Conservation (phyloP, 2,329 filamentous ascomycete species). For the Stachybotrys elegans region DNA sequence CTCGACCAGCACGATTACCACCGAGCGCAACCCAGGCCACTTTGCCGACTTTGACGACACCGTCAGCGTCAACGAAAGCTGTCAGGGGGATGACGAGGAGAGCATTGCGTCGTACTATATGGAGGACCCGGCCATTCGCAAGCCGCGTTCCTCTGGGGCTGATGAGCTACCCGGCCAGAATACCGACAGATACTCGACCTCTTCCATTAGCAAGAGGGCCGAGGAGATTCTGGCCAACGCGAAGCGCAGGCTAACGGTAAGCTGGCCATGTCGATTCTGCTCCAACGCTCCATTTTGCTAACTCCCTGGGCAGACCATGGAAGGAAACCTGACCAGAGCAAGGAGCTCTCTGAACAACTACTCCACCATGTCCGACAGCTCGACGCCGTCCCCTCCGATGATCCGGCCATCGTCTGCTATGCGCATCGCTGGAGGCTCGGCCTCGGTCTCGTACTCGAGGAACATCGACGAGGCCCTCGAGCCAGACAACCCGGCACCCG, state of each 20-base stretch:
- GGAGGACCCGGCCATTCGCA: conserved; percentile 31
- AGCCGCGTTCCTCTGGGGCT: neutral
- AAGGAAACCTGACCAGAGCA: conserved; percentile 80
- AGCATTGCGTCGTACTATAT: conserved; percentile 55
- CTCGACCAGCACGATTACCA: conserved; percentile 56
- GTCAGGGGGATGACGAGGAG: conserved; percentile 64
- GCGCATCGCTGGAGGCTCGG: conserved; percentile 13
- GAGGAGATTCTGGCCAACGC: conserved; percentile 91
- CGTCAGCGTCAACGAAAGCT: conserved; percentile 58
- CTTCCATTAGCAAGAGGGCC: conserved; percentile 72
- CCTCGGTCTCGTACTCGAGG: conserved; percentile 18
- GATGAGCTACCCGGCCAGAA: conserved; percentile 38
- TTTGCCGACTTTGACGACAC: conserved; percentile 60
- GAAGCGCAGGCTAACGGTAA: conserved; percentile 79
- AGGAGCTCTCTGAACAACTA: conserved; percentile 56
- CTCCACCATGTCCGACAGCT: conserved; percentile 38
- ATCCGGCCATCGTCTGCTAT: conserved; percentile 20
- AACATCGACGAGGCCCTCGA: conserved; percentile 26
- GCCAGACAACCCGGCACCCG: conserved; percentile 19
- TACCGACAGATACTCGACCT: conserved; percentile 65
- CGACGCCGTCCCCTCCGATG: conserved; percentile 48
- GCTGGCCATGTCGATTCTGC: conserved; percentile 24
- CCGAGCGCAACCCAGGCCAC: conserved; percentile 38
- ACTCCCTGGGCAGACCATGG: conserved; percentile 66
- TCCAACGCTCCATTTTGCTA: conserved; percentile 6